These are phyloP conservation scores for Leccinum pellstonianum DNA, from an alignment of 768 basidiomycete genomes.

Conservation along the genomic window DNA sequence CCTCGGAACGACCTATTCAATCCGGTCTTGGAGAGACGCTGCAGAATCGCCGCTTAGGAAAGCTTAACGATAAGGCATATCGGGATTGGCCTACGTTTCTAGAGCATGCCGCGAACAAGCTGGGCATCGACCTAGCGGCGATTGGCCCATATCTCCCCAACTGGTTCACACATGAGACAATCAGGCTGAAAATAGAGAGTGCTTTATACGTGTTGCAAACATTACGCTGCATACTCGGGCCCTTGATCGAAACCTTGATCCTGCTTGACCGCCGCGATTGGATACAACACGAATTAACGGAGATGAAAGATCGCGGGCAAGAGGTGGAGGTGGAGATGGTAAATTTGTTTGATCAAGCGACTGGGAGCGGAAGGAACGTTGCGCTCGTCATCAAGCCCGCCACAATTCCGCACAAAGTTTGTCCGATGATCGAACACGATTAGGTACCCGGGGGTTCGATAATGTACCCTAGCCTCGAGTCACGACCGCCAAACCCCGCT, in stretches of 20 bases:
- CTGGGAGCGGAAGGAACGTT: slow-evolving; percentile 72
- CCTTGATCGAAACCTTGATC: slow-evolving; percentile 64
- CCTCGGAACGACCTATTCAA: slow-evolving; percentile 11
- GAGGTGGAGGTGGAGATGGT: slow-evolving; percentile 45
- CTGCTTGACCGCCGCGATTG: slow-evolving; percentile 61
- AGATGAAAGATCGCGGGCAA: slow-evolving; percentile 17
- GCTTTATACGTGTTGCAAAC: slow-evolving; percentile 60
- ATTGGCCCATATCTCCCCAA: slow-evolving; percentile 17
- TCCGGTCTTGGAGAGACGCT: slow-evolving; percentile 38
- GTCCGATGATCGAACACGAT: not conserved
- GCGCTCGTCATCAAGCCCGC: slow-evolving; percentile 53
- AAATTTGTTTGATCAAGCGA: slow-evolving; percentile 71
- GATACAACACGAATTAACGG: slow-evolving; percentile 43
- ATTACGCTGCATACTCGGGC: slow-evolving; percentile 66
- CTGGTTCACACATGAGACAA: slow-evolving; percentile 22
- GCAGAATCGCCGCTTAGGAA: slow-evolving; percentile 49
- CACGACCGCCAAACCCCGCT: slow-evolving; percentile 2
- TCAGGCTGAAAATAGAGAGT: slow-evolving; percentile 34
- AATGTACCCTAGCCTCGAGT: slow-evolving; percentile 1
- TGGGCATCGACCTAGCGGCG: slow-evolving; percentile 21
- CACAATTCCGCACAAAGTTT: slow-evolving; percentile 7
- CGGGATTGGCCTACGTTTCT: slow-evolving; percentile 49
- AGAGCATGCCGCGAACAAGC: slow-evolving; percentile 31
- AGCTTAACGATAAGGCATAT: slow-evolving; percentile 52
- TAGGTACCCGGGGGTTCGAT: slow-evolving; percentile 10